Base-by-base conservation (phyloP, 768 basidiomycete species). In the Tulasnella sp. region DNA sequence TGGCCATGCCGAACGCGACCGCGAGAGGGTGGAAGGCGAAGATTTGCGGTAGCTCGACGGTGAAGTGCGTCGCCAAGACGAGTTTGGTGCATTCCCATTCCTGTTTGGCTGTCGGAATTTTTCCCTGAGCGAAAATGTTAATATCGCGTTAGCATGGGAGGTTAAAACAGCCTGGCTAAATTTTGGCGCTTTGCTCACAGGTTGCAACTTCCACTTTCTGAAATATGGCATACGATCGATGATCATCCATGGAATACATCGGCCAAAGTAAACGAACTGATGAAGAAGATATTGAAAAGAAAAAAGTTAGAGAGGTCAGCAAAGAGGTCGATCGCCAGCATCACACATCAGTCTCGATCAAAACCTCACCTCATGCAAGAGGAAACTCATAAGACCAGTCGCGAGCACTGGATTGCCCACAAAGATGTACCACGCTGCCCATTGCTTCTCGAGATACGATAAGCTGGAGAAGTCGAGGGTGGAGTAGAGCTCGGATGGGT, bases 41-140 rank as follows among this genome's bases (percentile, higher is more conserved):
- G 63, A 94, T 94, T 59, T 84, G 79, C 8, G 96, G 94, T 2
- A 92, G 76, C 72, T 98, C 94, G 61, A 96, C 83, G 30, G 92
- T 93, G 70, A 99, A 94, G 70, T 98, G 96, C 1, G 91, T 89
- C 69, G 91, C 82, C 2, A 99, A 77, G 29, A 99, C 94, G 62
- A 81, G 82, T 74, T 92, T 94, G 34, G 91, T 94, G 74, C 93
- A 98, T 48, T 87, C 84, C 92, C 91, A 94, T 70, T 97, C 92
- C 68, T 97, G 87, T 60, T 76, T 72, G 0, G 80, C 61, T 3
- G 90, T 82, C 4, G 92, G 91, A 2, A 88, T 66, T 70, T 97
- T 98, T 63, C 63, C 66, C 67, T 73, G 64, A 2, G 30, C 8
- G 60, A 46, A 22, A 19, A 19, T 7, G 24, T 22, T 31, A n/a